phyloP scores from a whole-genome alignment of 805 yeast genomes.

The Zygosaccharomyces lentus region DNA sequence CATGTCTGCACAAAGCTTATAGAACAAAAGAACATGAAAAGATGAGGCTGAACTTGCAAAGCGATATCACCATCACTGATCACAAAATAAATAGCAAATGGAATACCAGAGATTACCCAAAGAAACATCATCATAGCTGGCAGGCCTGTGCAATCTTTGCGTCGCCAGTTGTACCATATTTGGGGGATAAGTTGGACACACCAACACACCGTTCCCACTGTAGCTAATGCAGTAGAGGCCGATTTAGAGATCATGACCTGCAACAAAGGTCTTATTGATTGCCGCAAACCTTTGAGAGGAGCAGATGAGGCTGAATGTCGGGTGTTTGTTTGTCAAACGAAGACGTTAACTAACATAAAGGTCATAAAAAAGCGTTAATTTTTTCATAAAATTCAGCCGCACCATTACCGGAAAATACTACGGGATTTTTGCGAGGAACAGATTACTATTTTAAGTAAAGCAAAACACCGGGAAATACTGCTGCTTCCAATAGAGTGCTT shows the following conservation, averaged over 20 bases:
- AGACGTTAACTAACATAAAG: too few relatives aligned
- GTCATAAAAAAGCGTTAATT: too few relatives aligned
- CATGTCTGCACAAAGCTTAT: constrained; percentile 66
- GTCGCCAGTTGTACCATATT: constrained; percentile 64
- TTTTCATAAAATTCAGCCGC: too few relatives aligned
- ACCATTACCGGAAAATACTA: too few relatives aligned
- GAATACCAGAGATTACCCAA: constrained; percentile 77
- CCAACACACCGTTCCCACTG: constrained; percentile 89
- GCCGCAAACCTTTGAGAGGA: too few relatives aligned
- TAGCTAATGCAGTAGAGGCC: constrained; percentile 74
- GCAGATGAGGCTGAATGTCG: too few relatives aligned
- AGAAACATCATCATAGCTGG: constrained; percentile 85
- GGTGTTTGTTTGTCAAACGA: too few relatives aligned
- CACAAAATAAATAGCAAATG: constrained; percentile 81
- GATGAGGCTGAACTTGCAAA: constrained; percentile 80
- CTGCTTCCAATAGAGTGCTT: too few relatives aligned
- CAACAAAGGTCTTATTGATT: too few relatives aligned
- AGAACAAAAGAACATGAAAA: constrained; percentile 67
- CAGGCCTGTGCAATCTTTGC: constrained; percentile 78
- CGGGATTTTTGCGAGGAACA: too few relatives aligned
- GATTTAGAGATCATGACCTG: constrained; percentile 25
- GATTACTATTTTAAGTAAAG: too few relatives aligned
- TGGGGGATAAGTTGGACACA: constrained; percentile 89
- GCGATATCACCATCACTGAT: constrained; percentile 69
- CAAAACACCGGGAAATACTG: too few relatives aligned